phyloP scores from a whole-genome alignment of 2,329 filamentous ascomycete species.

The Pseudogymnoascus sp. region DNA sequence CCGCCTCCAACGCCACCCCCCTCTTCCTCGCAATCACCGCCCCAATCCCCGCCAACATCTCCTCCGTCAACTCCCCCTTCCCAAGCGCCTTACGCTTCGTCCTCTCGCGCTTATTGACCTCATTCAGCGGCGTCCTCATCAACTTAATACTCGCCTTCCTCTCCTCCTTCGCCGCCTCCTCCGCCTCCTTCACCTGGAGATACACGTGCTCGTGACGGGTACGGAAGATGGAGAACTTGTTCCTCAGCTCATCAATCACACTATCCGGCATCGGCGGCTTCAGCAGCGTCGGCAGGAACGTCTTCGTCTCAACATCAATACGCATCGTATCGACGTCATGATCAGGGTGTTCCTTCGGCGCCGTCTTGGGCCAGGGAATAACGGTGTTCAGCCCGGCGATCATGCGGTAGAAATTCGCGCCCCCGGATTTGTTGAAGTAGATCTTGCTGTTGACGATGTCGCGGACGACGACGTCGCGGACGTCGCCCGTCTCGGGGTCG shows the following conservation, averaged over 20 bases:
- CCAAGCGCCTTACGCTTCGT: slow-evolving; percentile 24
- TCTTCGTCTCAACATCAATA: slow-evolving; percentile 65
- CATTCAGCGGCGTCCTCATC: slow-evolving; percentile 30
- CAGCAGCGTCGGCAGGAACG: slow-evolving; percentile 73
- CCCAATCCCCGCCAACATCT: slow-evolving; percentile 29
- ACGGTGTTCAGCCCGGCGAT: slow-evolving; percentile 65
- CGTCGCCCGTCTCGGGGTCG: slow-evolving; percentile 56
- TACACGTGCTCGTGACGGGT: slow-evolving; percentile 74
- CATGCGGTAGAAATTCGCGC: slow-evolving; percentile 47
- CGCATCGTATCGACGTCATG: slow-evolving; percentile 65
- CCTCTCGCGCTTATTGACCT: slow-evolving; percentile 25
- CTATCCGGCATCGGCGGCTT: slow-evolving; percentile 68
- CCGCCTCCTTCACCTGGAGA: slow-evolving; percentile 54
- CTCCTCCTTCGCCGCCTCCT: slow-evolving; percentile 43
- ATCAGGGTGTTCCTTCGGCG: slow-evolving; percentile 45
- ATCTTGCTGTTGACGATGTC: slow-evolving; percentile 53
- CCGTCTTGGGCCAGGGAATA: slow-evolving; percentile 68
- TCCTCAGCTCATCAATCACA: slow-evolving; percentile 81
- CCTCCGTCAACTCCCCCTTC: slow-evolving; percentile 24
- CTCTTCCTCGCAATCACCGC: slow-evolving; percentile 27
- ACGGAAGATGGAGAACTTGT: slow-evolving; percentile 75
- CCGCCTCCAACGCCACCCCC: slow-evolving; percentile 16
- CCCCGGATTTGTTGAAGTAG: slow-evolving; percentile 44
- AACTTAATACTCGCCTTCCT: slow-evolving; percentile 21
- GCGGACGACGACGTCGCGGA: slow-evolving; percentile 71